Conservation (phyloP, 2,329 filamentous ascomycete species). For the Fusarium avenaceum region DNA sequence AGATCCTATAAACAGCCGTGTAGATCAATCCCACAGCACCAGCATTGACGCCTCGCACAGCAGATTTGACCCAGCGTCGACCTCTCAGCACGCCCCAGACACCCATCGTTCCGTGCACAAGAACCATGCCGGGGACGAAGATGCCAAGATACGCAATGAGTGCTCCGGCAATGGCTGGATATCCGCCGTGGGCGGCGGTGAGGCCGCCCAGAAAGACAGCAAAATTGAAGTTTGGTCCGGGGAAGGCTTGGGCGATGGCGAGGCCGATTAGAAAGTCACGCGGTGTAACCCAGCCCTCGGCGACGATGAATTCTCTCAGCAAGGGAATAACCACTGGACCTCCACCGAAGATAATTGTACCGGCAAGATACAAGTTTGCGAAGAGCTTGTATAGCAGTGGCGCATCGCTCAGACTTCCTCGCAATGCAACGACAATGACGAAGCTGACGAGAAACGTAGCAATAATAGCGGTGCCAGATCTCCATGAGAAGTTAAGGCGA, state of each 20-base stretch:
- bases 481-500: slow-evolving; percentile 60
- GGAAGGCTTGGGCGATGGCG: slow-evolving; percentile 78
- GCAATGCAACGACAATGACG: slow-evolving; percentile 66
- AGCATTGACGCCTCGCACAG: slow-evolving; percentile 70
- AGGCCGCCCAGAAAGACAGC: slow-evolving; percentile 70
- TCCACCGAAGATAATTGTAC: slow-evolving; percentile 76
- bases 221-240: slow-evolving; percentile 64
- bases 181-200: slow-evolving; percentile 57
- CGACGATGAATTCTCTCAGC: slow-evolving; percentile 72
- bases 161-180: slow-evolving; percentile 61
- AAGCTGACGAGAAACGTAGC: slow-evolving; percentile 68
- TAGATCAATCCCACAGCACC: slow-evolving; percentile 73
- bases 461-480: slow-evolving; percentile 59
- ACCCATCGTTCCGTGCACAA: slow-evolving; percentile 66
- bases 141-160: slow-evolving; percentile 66
- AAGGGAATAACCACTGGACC: slow-evolving; percentile 76
- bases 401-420: slow-evolving; percentile 56
- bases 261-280: slow-evolving; percentile 81
- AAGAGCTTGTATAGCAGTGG: slow-evolving; percentile 72
- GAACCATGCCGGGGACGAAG: slow-evolving; percentile 64
- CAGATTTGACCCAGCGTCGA: slow-evolving; percentile 61
- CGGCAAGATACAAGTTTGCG: slow-evolving; percentile 79
- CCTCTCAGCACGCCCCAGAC: slow-evolving; percentile 67
- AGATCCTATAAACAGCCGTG: slow-evolving; percentile 73
- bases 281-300: slow-evolving; percentile 76